phyloP scores from a whole-genome alignment of 2,329 filamentous ascomycete genomes.

The Talaromyces sp. region DNA sequence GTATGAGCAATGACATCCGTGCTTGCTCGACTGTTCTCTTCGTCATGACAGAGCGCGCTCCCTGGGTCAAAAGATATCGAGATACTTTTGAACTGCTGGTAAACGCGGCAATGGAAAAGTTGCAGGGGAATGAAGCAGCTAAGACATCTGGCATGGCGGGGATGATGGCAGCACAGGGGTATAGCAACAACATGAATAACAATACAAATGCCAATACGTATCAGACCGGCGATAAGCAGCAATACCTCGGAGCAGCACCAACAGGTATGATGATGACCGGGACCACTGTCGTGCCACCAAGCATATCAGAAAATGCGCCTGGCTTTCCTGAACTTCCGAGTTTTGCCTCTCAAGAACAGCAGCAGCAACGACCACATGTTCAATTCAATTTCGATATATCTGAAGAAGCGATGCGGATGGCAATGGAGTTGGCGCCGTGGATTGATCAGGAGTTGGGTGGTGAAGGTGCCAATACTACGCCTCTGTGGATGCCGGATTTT shows the following conservation, averaged over 20 bases:
- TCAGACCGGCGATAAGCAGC: not conserved
- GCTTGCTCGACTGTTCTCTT: slow-evolving; percentile 48
- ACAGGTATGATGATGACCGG: not conserved
- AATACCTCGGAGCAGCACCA: slow-evolving; percentile 13
- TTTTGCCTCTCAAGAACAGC: not conserved
- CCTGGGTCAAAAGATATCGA: slow-evolving; percentile 46
- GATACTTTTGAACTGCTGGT: slow-evolving; percentile 47
- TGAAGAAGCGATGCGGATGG: slow-evolving; percentile 35
- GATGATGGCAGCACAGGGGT: slow-evolving; percentile 36
- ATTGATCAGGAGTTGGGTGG: slow-evolving; percentile 31
- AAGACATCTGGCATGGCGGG: slow-evolving; percentile 36
- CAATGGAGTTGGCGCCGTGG: slow-evolving; percentile 36
- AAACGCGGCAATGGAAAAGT: slow-evolving; percentile 44
- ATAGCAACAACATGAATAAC: slow-evolving; percentile 8
- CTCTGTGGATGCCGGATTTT: slow-evolving; percentile 39
- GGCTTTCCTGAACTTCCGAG: not conserved
- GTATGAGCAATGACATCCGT: slow-evolving; percentile 46
- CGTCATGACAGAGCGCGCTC: slow-evolving; percentile 47
- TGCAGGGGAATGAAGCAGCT: slow-evolving; percentile 35
- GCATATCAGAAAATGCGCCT: not conserved
- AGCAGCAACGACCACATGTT: not conserved
- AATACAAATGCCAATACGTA: not conserved
- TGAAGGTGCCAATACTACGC: slow-evolving; percentile 15
- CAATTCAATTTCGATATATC: slow-evolving; percentile 18
- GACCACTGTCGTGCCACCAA: not conserved